These are phyloP conservation scores for Beauveria asiatica DNA, from an alignment of 2,329 filamentous ascomycete genomes.

Conservation along the genomic window DNA sequence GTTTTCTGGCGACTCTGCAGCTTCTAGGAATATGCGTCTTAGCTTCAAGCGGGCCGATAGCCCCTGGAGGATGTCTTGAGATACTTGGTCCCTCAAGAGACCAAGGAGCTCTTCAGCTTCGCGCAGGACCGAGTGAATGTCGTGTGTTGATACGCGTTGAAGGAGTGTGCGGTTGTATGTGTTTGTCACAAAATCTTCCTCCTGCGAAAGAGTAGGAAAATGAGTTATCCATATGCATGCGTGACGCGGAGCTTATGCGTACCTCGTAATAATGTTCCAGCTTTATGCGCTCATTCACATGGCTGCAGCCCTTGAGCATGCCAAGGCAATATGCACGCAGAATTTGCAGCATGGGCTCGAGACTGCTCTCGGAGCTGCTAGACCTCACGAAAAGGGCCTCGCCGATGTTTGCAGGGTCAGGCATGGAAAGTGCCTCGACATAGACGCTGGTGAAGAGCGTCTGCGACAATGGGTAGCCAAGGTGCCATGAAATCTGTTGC, in stretches of 20 bases:
- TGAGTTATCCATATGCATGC: neutral
- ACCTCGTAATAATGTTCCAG: conserved; percentile 89
- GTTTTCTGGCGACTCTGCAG: conserved; percentile 40
- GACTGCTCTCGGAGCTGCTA: conserved; percentile 22
- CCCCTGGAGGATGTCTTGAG: conserved; percentile 39
- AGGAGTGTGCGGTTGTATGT: conserved; percentile 77
- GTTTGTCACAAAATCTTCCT: conserved; percentile 94
- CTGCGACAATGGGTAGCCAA: conserved; percentile 90
- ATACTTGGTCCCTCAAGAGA: conserved; percentile 29
- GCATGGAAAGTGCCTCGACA: conserved; percentile 72
- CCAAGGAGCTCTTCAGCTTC: conserved; percentile 46
- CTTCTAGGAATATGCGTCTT: conserved; percentile 53
- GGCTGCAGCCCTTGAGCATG: conserved; percentile 72
- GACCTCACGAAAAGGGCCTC: conserved; percentile 53
- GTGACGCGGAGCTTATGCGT: conserved; percentile 16
- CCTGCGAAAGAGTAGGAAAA: conserved; percentile 37
- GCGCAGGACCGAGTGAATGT: conserved; percentile 47
- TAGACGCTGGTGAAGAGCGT: conserved; percentile 91
- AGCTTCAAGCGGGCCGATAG: conserved; percentile 59
- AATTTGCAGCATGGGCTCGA: conserved; percentile 47
- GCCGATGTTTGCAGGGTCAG: conserved; percentile 53
- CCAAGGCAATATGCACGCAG: conserved; percentile 81
- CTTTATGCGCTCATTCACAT: conserved; percentile 68
- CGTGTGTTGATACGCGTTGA: conserved; percentile 47
- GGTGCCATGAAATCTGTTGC: conserved; percentile 83